Percentiles rank a stretch among this genome's conserved stretches.
Conservation (phyloP, 2,329 filamentous ascomycete genomes). For the Ophiostoma piceae region DNA sequence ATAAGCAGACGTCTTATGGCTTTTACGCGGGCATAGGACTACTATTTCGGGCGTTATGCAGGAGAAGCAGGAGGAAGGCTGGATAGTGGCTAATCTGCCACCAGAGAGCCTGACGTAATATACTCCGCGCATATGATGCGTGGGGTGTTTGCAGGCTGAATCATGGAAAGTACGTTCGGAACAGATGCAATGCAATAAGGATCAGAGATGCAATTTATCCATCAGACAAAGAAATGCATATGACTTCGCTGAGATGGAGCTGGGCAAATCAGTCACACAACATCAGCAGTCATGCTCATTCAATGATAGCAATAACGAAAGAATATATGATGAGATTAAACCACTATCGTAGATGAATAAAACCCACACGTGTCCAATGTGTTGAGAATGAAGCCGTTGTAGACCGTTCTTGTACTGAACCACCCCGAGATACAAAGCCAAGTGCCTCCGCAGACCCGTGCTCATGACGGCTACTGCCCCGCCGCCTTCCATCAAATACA, state of each 20-base stretch:
- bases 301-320: no score
- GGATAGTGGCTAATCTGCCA: background rate
- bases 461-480: background rate
- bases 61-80: background rate
- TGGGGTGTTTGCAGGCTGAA: background rate
- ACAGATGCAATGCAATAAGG: background rate
- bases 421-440: background rate
- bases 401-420: no score
- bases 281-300: background rate
- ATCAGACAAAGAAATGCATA: background rate
- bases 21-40: background rate
- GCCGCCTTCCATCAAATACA: background rate
- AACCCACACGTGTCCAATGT: no score
- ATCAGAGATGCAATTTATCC: background rate
- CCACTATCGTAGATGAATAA: no score
- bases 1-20: background rate
- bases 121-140: background rate
- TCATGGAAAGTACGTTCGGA: background rate
- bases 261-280: background rate
- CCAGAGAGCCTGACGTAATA: background rate
- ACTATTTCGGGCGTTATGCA: background rate
- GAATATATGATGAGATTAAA: no score
- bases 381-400: no score
- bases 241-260: no score
- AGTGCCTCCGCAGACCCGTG: background rate